Conservation (phyloP, 768 basidiomycete species). For the Mycena metata region DNA sequence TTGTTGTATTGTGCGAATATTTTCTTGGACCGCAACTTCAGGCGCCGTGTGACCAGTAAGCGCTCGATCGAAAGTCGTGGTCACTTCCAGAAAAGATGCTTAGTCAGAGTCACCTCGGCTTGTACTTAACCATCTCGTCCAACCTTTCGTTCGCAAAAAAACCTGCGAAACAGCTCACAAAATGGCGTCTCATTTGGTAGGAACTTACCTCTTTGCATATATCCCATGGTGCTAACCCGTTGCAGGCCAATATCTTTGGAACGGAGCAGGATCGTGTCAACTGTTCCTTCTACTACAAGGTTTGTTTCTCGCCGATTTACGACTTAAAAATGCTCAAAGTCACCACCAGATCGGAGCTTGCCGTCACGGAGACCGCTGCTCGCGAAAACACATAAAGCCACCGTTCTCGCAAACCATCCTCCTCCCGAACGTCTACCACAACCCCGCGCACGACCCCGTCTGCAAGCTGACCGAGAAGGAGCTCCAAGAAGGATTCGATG, state of each 20-base stretch:
- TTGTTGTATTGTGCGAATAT: not conserved
- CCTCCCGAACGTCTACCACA: conserved; percentile 97
- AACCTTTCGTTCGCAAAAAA: conserved; percentile 32
- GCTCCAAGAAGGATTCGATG: conserved; percentile 91
- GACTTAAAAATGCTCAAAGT: conserved; percentile 27
- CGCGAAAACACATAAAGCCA: conserved; percentile 97
- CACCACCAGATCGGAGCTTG: conserved; percentile 91
- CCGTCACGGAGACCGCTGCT: conserved; percentile 97
- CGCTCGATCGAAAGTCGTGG: not conserved
- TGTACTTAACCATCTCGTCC: conserved; percentile 1
- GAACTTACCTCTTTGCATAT: conserved; percentile 39
- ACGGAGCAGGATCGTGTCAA: conserved; percentile 97
- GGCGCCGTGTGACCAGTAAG: too few species aligned
- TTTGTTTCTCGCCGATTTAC: conserved; percentile 28
- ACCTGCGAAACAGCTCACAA: conserved; percentile 27
- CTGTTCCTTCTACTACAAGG: conserved; percentile 99
- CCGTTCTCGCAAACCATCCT: conserved; percentile 98
- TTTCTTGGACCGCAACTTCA: conserved; percentile 1
- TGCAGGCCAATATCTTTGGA: conserved; percentile 93
- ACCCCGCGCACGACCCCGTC: conserved; percentile 93
- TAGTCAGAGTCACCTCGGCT: conserved; percentile 12
- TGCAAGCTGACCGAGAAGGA: conserved; percentile 91
- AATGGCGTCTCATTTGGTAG: conserved; percentile 86
- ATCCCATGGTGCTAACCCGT: conserved; percentile 23
- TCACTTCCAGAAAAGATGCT: conserved; percentile 23